phyloP scores from a whole-genome alignment of 2,329 filamentous ascomycete genomes.

The Cordyceps javanica region DNA sequence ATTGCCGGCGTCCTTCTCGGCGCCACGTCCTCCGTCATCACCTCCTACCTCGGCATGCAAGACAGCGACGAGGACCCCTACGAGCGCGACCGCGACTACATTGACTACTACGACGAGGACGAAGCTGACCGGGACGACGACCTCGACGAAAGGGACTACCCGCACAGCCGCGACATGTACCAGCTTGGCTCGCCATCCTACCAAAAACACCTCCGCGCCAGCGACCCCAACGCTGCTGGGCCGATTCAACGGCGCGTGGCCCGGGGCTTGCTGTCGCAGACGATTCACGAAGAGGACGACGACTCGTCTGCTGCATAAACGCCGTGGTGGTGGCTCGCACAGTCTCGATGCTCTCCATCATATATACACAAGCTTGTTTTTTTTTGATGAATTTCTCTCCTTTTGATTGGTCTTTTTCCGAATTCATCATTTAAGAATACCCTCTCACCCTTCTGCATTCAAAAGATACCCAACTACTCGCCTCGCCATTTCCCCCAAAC shows the following conservation, averaged over 20 bases:
- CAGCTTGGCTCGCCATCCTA: constrained; percentile 15
- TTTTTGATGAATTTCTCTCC: background rate
- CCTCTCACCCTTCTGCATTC: background rate
- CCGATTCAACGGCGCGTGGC: constrained; percentile 33
- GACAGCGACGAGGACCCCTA: constrained; percentile 18
- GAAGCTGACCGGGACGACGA: constrained; percentile 16
- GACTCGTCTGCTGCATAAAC: constrained; percentile 43
- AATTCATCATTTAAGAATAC: background rate
- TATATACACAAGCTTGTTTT: too few relatives aligned
- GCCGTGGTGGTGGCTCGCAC: background rate
- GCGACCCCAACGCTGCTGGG: constrained; percentile 32
- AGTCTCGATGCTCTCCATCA: background rate
- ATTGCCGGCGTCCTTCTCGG: constrained; percentile 54
- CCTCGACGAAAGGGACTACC: constrained; percentile 2
- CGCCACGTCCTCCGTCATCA: constrained; percentile 48
- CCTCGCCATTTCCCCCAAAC: background rate
- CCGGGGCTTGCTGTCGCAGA: constrained; percentile 53
- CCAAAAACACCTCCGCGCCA: constrained; percentile 12
- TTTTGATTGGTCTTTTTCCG: background rate
- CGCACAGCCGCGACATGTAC: constrained; percentile 14
- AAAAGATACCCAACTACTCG: constrained; percentile 3
- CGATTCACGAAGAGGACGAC: constrained; percentile 67
- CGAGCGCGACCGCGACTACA: background rate
- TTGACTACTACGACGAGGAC: constrained; percentile 9
- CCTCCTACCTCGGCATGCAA: constrained; percentile 42